Base-by-base conservation (phyloP, 2,329 filamentous ascomycete genomes). In the Fusarium oligoseptatum region DNA sequence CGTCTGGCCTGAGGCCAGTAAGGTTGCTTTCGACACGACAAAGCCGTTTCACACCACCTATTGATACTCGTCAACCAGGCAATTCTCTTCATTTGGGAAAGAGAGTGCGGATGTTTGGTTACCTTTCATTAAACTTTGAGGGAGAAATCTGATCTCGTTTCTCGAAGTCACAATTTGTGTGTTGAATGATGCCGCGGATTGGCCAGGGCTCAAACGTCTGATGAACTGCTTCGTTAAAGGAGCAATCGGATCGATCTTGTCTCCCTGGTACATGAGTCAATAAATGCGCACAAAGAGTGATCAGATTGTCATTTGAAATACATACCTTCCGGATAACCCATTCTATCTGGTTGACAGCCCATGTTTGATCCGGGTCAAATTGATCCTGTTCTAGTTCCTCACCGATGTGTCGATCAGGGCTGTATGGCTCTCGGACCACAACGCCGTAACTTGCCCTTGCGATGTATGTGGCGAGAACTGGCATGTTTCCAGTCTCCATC, bases 271-370 rank as follows among this genome's bases (percentile, higher is more conserved):
- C 1, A 7, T 3, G 7, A 2, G 32, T 56, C 2, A 56, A 22
- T n/a, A 7, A 37, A 6, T 5, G 14, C 0, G 6, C 2, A 56
- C 14, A 17, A 15, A 10, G 32, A 24, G 20, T 15, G n/a, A 15
- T 10, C 2, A 3, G 10, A 5, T 24, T 2, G 3, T 17, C 0
- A 6, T 20, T 32, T n/a, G 3, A 14, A 2, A 24, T 0, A 0
- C 20, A 24, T 57, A 24, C 52, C 34, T 57, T 57, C 14, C 20
- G 55, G 10, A 57, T 57, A 5, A 57, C 0, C 55, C 55, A 57
- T 10, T 57, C 12, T 36, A 37, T 37, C 20, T 57, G 55, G 20
- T 57, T 57, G 9, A 57, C 55, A 12, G 55, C 55, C 55, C 55
- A 57, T 24, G 20, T 57, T 24, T 57, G 34, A 17, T 14, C 37